phyloP scores from a whole-genome alignment of 805 yeast species.

The Wickerhamiella hasegawae region DNA sequence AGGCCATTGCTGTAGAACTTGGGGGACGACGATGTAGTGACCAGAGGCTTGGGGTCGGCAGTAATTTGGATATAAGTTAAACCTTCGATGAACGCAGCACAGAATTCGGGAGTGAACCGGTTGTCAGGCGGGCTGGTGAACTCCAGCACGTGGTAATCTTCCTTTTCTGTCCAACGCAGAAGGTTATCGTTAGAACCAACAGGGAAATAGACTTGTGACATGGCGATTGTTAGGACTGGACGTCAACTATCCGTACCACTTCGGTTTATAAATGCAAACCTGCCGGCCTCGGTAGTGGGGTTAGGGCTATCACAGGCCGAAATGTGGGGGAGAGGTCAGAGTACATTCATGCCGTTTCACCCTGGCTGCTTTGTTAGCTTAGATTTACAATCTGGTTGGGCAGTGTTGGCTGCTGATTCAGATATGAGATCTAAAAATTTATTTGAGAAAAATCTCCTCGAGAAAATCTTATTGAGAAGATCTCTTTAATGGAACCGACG shows the following conservation, averaged over 20 bases:
- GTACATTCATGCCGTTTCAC: too few species aligned
- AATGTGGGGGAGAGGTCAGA: neutral
- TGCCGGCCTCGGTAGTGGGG: neutral
- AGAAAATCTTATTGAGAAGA: too few species aligned
- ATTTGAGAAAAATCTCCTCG: too few species aligned
- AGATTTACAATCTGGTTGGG: too few species aligned
- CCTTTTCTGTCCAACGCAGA: conserved; percentile 10
- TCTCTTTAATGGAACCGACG: too few species aligned
- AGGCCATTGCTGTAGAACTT: conserved; percentile 27
- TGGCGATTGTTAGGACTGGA: too few species aligned
- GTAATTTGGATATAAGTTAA: conserved; percentile 18
- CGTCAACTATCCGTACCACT: too few species aligned
- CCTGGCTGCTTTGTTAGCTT: too few species aligned
- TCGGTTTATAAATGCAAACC: too few species aligned
- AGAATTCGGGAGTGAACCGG: conserved; percentile 20
- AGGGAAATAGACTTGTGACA: conserved; percentile 6
- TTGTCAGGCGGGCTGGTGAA: conserved; percentile 23
- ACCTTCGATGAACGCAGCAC: conserved; percentile 21
- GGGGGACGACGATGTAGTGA: conserved; percentile 22
- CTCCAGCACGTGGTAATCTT: conserved; percentile 19
- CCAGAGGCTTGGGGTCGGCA: conserved; percentile 19
- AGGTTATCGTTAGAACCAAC: conserved; percentile 5
- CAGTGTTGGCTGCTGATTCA: too few species aligned
- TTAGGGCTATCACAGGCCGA: neutral
- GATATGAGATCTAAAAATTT: too few species aligned